Base-by-base conservation (phyloP, 2,329 filamentous ascomycete species). In the Scytalidium lignicola region DNA sequence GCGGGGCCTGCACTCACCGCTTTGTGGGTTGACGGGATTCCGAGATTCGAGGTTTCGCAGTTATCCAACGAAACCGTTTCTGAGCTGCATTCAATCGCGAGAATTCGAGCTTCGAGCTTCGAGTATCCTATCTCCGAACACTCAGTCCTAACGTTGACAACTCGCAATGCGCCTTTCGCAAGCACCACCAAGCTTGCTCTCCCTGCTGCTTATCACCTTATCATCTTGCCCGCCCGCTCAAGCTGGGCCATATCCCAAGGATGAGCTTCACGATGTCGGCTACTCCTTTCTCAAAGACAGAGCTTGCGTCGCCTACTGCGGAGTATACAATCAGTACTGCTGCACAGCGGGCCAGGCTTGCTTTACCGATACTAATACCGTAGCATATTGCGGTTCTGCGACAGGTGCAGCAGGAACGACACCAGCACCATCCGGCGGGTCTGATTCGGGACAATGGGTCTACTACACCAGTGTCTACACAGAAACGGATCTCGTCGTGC, bases 241-340 rank as follows among this genome's bases (percentile, higher is more conserved):
- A 44, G 77, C 78, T 17, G 63, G 66, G 20, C 79, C 80, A 0
- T 76, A 71, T 50, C 76, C 76, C 40, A 71, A 69, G 59, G 74
- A 79, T 56, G 67, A 69, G 51, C 61, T 76, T 23, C 71, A 74
- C 58, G 73, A 58, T 50, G 56, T 48, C 23, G 77, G 76, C 56
- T 74, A 70, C 58, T 74, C 73, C 48, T 80, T 70, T 53, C 71
- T 82, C 39, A 68, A 74, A 67, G 67, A 65, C 18, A 72, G 76
- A 45, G 41, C 45, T 49, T 82, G 79, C 67, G 69, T 65, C 42
- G 63, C 71, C 29, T 74, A 74, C 65, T 84, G 80, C 65, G 80
- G 80, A 52, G 64, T 67, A 46, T 66, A 78, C 47, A 75, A 75
- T 57, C 72, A 78, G 62, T 75, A 74, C 64, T 83, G 80, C 67